Evolutionary conservation across 805 yeast genomes (phyloP), one percentile per base, ranked within the genome.

Genomic region (Wickerhamomyces kurtzmanii): DNA sequence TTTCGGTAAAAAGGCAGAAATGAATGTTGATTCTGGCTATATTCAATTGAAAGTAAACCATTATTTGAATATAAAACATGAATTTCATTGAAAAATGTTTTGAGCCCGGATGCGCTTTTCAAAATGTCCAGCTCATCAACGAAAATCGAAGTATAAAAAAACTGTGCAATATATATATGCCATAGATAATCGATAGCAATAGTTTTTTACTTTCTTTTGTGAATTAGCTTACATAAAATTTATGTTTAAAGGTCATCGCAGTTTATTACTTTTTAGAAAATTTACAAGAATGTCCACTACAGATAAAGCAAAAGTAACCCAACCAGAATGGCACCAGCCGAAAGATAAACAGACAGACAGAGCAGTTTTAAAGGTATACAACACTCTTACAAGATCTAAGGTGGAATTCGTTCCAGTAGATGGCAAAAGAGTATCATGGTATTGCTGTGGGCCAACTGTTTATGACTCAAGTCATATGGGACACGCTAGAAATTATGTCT

Each of bases 391-490:
- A 4, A 66, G 93, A 43, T 54, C 73, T 18, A 89, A 89, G 48
- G 82, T 72, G 21, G 79, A 65, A 32, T 89, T 91, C 44, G 53
- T 75, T n/a, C 93, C 97, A 3, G 55, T 62, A 31, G 57, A 62
- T 16, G 69, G 71, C 3, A 69, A 71, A 34, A 70, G 68, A 33
- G 81, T 91, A 27, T 69, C 86, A 1, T 91, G 98, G 98, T 91
- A 91, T 60, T 82, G 86, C 32, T 91, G 98, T 68, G 98, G 98
- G 5, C 98, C 98, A 9, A 91, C 98, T 1, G 98, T 91, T 11
- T 91, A 91, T 49, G 95, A 91, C 55, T 75, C 91, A 19, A 73
- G 87, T 29, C 98, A 91, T 50, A 86, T 91, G 96, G 98, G 98
- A 14, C 98, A 91, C 53, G 98, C 98, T 10, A 68, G 98, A 55